These are phyloP conservation scores for Sarocladium oryzae DNA, from an alignment of 2,329 filamentous ascomycete species.

Conservation along the genomic window DNA sequence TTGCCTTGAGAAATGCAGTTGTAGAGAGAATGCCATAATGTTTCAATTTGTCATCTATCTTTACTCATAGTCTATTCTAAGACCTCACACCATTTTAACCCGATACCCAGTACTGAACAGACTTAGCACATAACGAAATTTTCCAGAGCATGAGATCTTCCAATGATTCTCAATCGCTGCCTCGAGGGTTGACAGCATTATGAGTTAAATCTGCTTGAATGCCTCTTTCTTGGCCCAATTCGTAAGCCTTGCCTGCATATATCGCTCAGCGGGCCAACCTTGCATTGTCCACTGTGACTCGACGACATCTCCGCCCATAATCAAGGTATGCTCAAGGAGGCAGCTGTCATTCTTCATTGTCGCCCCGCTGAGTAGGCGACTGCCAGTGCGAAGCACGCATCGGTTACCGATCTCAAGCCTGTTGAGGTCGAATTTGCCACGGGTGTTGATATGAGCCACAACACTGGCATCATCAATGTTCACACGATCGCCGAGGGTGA, in stretches of 20 bases:
- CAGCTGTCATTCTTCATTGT: slow-evolving; percentile 46
- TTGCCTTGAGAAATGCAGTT: too few relatives aligned
- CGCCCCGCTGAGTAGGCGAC: slow-evolving; percentile 45
- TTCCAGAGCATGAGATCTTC: too few relatives aligned
- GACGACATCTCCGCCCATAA: slow-evolving; percentile 50
- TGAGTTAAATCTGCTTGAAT: background rate
- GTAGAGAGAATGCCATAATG: too few relatives aligned
- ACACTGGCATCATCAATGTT: slow-evolving; percentile 49
- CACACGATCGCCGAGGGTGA: slow-evolving; percentile 46
- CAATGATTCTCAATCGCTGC: too few relatives aligned
- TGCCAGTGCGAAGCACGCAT: slow-evolving; percentile 45
- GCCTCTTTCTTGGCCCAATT: background rate
- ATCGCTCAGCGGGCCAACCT: slow-evolving; percentile 41
- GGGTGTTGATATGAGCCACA: slow-evolving; percentile 49
- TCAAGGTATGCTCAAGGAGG: slow-evolving; percentile 50
- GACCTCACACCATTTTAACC: background rate
- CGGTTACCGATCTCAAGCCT: slow-evolving; percentile 41
- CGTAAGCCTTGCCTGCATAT: slow-evolving; percentile 4
- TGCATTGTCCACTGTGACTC: slow-evolving; percentile 44
- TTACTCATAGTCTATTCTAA: background rate
- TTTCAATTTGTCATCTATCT: slow-evolving; percentile 1
- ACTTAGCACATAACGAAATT: too few relatives aligned
- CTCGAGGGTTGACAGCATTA: too few relatives aligned
- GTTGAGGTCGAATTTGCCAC: slow-evolving; percentile 51
- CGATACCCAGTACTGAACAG: background rate